Conservation (phyloP, 164 flowering plant species). For the Vitis cinerea region DNA sequence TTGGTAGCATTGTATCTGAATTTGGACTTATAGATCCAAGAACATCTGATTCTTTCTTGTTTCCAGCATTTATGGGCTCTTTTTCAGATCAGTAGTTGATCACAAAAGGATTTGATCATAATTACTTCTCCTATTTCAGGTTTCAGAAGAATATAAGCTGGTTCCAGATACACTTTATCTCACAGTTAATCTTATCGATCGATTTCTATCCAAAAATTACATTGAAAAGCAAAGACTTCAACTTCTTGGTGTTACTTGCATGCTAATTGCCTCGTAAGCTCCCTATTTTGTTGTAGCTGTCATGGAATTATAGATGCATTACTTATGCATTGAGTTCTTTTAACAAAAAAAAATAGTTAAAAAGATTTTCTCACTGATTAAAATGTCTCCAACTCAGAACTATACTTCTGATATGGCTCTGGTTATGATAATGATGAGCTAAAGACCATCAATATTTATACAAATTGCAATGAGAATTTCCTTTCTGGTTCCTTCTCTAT, state of each 20-base stretch:
- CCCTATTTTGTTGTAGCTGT: neutral
- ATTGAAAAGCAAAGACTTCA: constrained; percentile 84
- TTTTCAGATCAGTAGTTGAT: neutral
- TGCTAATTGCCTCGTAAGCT: constrained; percentile 98
- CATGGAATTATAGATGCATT: neutral
- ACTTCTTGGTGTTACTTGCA: constrained; percentile 91
- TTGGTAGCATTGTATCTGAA: neutral
- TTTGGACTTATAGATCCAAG: neutral
- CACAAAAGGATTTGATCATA: neutral
- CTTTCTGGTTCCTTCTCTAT: neutral
- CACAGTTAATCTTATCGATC: constrained; percentile 83
- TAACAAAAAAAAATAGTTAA: neutral
- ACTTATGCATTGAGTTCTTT: neutral
- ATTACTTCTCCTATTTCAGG: constrained; percentile 48
- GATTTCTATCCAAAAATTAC: constrained; percentile 70
- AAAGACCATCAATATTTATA: too few relatives aligned
- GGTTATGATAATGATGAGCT: too few relatives aligned
- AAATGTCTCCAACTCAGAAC: neutral
- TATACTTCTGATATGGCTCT: too few relatives aligned
- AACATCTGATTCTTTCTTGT: neutral
- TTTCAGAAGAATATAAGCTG: constrained; percentile 90
- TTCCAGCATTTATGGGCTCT: neutral
- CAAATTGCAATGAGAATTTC: neutral
- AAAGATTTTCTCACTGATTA: neutral
- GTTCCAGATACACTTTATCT: constrained; percentile 95